These are phyloP conservation scores for Penicillium sp. DNA, from an alignment of 2,329 filamentous ascomycete genomes.

Conservation along the genomic window DNA sequence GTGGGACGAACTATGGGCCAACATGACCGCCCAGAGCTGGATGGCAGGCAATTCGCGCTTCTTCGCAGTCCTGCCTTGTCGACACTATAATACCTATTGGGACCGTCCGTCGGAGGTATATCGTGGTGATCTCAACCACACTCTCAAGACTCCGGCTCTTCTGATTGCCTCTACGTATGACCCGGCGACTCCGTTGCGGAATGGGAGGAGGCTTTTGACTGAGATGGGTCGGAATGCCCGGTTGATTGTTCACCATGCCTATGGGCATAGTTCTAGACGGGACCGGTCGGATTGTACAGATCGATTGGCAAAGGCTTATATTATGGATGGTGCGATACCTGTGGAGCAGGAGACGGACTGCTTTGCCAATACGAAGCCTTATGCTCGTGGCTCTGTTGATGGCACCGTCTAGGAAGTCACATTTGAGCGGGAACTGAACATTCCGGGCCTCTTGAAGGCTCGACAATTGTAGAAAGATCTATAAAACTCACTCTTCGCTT, in stretches of 20 bases:
- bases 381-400: not conserved
- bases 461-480: too few relatives aligned
- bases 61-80: slow-evolving; percentile 15
- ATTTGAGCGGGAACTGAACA: too few relatives aligned
- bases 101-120: slow-evolving; percentile 16
- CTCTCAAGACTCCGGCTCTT: slow-evolving; percentile 12
- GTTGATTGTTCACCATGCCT: slow-evolving; percentile 18
- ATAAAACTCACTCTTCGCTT: too few relatives aligned
- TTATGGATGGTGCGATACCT: slow-evolving; percentile 12
- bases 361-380: slow-evolving; percentile 6
- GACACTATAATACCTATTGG: slow-evolving; percentile 18
- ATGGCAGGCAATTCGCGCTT: slow-evolving; percentile 20
- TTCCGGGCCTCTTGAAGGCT: too few relatives aligned
- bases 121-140: slow-evolving; percentile 19
- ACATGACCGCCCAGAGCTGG: slow-evolving; percentile 18
- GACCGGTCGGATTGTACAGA: slow-evolving; percentile 18
- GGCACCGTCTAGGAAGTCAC: not conserved
- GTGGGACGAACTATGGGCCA: slow-evolving; percentile 17
- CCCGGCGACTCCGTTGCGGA: slow-evolving; percentile 18
- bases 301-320: slow-evolving; percentile 15
- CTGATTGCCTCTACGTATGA: slow-evolving; percentile 19
- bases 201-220: slow-evolving; percentile 15
- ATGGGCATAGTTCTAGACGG: slow-evolving; percentile 18
- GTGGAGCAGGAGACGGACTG: slow-evolving; percentile 8
- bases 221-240: slow-evolving; percentile 20